Evolutionary conservation across 805 yeast species (phyloP).

Genomic region (Ogataea populi-albae): DNA sequence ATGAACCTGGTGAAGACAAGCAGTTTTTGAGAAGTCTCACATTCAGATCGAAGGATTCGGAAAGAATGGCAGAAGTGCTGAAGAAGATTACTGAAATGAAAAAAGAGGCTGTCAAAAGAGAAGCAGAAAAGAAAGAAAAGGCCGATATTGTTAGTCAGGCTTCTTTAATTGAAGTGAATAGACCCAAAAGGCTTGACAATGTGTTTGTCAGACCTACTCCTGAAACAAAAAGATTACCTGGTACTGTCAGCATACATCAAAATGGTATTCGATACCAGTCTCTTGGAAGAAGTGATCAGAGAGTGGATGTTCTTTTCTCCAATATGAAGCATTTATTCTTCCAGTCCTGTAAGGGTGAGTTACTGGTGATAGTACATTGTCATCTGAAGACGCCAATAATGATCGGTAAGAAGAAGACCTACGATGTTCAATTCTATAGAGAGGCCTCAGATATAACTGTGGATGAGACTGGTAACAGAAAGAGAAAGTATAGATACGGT

Average conservation of each 20-base stretch:
- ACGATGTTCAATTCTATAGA: constrained; percentile 92
- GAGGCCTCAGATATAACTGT: constrained; percentile 95
- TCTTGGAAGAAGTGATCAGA: constrained; percentile 77
- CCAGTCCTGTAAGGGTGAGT: constrained; percentile 94
- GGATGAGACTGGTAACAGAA: constrained; percentile 95
- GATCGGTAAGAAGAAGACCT: constrained; percentile 93
- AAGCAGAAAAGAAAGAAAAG: constrained; percentile 82
- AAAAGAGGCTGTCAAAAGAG: constrained; percentile 86
- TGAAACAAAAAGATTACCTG: constrained; percentile 94
- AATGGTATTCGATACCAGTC: constrained; percentile 95
- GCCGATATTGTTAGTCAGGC: constrained; percentile 96
- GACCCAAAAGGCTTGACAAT: constrained; percentile 83
- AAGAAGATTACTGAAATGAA: constrained; percentile 89
- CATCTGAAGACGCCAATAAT: constrained; percentile 90
- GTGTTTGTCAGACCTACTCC: constrained; percentile 94
- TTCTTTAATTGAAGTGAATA: constrained; percentile 74
- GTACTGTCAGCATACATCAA: constrained; percentile 86
- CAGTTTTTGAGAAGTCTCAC: constrained; percentile 86
- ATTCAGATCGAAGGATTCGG: constrained; percentile 84
- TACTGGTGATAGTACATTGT: constrained; percentile 87
- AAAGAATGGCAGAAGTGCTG: constrained; percentile 85
- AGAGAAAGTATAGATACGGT: constrained; percentile 83
- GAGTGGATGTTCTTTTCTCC: constrained; percentile 81
- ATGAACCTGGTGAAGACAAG: constrained; percentile 83
- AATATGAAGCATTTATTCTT: constrained; percentile 92